A percentile compares a stretch with the other conserved stretches of the same genome.
These are phyloP conservation scores for Sphaerulina vaccinii DNA, from an alignment of 2,329 filamentous ascomycete genomes.

Conservation along the genomic window DNA sequence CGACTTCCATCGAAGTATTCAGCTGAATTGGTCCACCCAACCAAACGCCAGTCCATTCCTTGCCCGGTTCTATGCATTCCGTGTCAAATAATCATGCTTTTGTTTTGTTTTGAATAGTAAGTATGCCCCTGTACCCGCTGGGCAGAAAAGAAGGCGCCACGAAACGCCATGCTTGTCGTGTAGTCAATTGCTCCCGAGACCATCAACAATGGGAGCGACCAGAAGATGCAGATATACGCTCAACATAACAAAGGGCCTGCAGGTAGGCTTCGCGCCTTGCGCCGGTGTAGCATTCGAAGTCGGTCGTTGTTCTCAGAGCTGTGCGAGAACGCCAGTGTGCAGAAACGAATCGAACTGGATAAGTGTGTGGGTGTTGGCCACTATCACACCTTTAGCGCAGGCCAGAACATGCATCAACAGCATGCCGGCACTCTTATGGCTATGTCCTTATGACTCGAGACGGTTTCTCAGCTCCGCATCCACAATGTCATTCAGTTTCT, in stretches of 20 bases:
- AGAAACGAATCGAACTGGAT: not conserved
- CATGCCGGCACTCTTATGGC: not conserved
- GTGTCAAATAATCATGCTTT: constrained; percentile 6
- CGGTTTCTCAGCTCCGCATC: constrained; percentile 52
- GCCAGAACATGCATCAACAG: too few species aligned
- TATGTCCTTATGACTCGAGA: constrained; percentile 42
- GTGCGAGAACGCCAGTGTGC: not conserved
- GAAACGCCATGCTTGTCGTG: constrained; percentile 4
- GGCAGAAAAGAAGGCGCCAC: not conserved
- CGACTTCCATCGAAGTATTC: not conserved
- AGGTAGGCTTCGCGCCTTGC: not conserved
- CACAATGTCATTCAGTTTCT: constrained; percentile 55
- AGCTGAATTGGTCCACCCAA: constrained; percentile 3
- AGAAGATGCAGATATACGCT: not conserved
- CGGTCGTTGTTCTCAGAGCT: not conserved
- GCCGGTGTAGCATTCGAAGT: not conserved
- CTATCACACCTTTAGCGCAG: not conserved
- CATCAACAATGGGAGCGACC: constrained; percentile 5
- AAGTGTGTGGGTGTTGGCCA: not conserved
- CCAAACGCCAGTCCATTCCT: not conserved
- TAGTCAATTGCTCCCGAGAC: constrained; percentile 3
- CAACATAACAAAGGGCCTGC: not conserved
- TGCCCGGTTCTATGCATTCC: constrained; percentile 7
- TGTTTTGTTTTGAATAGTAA: constrained; percentile 6
- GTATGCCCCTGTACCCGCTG: not conserved